phyloP scores from a whole-genome alignment of 306 rosid genomes.

The Purshia tridentata region DNA sequence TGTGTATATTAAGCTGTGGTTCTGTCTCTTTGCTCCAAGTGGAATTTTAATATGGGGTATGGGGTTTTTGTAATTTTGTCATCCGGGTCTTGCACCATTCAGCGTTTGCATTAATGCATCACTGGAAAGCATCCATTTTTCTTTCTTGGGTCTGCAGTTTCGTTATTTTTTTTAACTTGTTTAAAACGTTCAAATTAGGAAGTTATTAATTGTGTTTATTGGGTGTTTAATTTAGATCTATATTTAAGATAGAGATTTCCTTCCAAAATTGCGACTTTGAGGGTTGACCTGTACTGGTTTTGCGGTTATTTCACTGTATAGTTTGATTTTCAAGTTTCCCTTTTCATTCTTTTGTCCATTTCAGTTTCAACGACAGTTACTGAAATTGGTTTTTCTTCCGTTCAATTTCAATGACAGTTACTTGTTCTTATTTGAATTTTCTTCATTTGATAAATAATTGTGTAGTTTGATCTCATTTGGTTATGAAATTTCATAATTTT shows the following conservation, averaged over 20 bases:
- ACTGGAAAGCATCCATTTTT: conserved; percentile 15
- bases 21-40: not conserved
- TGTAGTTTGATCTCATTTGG: conserved; percentile 10
- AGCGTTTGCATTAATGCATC: conserved; percentile 21
- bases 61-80: conserved; percentile 3
- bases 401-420: not conserved
- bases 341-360: not conserved
- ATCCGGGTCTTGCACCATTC: conserved; percentile 24
- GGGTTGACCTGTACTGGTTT: not conserved
- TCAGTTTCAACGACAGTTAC: not conserved
- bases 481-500: conserved; percentile 21
- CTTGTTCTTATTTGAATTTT: conserved; percentile 22
- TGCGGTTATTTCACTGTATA: conserved; percentile 22
- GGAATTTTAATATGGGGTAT: conserved; percentile 11
- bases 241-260: conserved; percentile 6
- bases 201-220: conserved; percentile 16
- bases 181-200: conserved; percentile 10
- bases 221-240: conserved; percentile 24
- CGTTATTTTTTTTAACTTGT: not conserved
- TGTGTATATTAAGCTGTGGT: not conserved
- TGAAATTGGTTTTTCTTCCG: not conserved
- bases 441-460: not conserved
- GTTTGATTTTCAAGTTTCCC: conserved; percentile 13
- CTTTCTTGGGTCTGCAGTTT: conserved; percentile 23
- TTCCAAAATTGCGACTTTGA: not conserved